Conservation (phyloP, 495 filamentous ascomycete genomes). For the Parachaetomium inaequale region DNA sequence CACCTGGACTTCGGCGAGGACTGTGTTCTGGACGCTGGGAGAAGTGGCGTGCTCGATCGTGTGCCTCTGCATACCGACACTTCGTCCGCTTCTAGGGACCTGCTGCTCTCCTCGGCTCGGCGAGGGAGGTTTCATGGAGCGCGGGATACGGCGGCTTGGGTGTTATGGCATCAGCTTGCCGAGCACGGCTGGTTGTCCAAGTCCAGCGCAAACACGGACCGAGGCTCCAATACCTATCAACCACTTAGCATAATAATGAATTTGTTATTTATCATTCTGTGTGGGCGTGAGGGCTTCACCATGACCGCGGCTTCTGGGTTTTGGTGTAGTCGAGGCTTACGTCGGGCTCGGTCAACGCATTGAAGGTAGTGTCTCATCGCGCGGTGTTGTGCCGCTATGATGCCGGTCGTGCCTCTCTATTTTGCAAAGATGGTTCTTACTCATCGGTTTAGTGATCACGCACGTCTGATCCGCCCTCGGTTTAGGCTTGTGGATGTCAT, state of each 20-base stretch:
- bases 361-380: background rate
- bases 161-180: conserved; percentile 1
- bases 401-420: too few relatives aligned
- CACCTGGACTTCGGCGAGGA: background rate
- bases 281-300: background rate
- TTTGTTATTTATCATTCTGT: background rate
- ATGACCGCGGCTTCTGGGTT: background rate
- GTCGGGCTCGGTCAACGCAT: background rate
- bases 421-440: background rate
- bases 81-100: background rate
- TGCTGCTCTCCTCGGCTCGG: background rate
- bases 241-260: background rate
- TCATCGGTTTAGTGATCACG: background rate
- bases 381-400: background rate
- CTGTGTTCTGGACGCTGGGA: background rate
- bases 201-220: background rate
- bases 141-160: background rate
- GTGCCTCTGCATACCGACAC: conserved; percentile 9
- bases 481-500: background rate
- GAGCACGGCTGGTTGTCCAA: background rate
- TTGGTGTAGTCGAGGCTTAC: background rate
- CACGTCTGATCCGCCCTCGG: background rate
- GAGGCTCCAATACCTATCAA: background rate
- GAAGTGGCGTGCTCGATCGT: conserved; percentile 6
- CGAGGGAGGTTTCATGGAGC: background rate